Conservation (phyloP, 2,329 filamentous ascomycete species). For the Pseudogymnoascus pannorum region DNA sequence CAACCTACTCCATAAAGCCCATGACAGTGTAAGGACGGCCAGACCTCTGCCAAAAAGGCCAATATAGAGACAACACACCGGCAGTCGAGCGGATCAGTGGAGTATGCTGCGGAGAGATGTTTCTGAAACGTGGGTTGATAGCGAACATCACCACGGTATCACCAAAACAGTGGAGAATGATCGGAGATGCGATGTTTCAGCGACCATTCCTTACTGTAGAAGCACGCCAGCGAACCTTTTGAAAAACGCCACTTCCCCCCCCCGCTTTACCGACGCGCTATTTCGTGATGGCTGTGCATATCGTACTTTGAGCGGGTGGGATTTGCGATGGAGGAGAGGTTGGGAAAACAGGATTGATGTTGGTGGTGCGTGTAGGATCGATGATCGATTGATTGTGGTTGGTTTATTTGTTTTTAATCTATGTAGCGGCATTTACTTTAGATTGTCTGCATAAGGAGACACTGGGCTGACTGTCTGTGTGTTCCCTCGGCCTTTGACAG, state of each 20-base stretch:
- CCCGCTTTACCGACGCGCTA: neutral
- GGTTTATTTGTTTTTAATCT: too few species aligned
- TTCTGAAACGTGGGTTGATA: constrained; percentile 3
- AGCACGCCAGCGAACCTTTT: neutral
- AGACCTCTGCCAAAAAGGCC: neutral
- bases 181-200: constrained; percentile 2
- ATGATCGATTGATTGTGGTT: neutral
- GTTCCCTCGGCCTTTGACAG: neutral
- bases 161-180: neutral
- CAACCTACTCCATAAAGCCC: neutral
- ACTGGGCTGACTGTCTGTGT: neutral
- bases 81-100: constrained; percentile 1
- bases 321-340: neutral
- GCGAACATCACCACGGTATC: neutral
- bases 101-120: neutral
- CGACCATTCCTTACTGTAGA: neutral
- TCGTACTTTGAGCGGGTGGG: neutral
- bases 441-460: neutral
- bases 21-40: neutral
- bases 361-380: neutral
- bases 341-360: neutral
- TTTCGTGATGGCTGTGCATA: neutral
- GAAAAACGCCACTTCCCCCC: neutral
- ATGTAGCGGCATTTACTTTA: neutral
- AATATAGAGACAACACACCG: neutral